Base-by-base conservation (phyloP, 2,329 filamentous ascomycete genomes). In the Rutstroemia sp. region DNA sequence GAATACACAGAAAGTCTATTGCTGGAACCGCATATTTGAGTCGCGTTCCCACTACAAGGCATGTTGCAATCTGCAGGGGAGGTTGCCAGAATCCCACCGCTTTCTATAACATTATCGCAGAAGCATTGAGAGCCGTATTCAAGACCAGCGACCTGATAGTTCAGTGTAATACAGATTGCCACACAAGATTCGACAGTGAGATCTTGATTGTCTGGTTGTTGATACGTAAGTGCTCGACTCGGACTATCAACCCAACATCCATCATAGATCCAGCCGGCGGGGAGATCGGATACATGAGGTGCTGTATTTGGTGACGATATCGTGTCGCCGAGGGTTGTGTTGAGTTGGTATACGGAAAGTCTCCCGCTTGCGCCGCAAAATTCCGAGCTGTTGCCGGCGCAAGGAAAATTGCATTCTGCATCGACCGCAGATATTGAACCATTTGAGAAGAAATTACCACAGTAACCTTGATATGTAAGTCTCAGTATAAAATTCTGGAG, bases 281-380 rank as follows among this genome's bases (percentile, higher is more conserved):
- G 64, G 5, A 65, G 57, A 36, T 53, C 56, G 8, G 58, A 38
- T 14, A 40, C 57, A 12, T 17, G 45, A 5, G 51, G 45, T 27
- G 25, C 25, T 12, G 0, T 58, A 46, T 17, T 46, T 23, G 17
- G 23, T 48, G 48, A 16, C 16, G 59, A 16, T 14, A 46, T 19
- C 9, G 39, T 48, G 8, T 36, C 39, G 12, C 55, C 45, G 7
- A 57, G 39, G 6, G 57, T 57, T 14, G 36, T 44, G n/a, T 53
- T 53, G 16, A 58, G 19, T 17, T 53, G 57, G 40, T 69, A 64
- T 10, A 63, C 48, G 14, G 63, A 64, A 25, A 70, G 53, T 17
- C 66, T 49, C 45, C 65, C 64, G 14, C 63, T 62, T 23, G 62
- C 69, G 17, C 72, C 71, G 53, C 72, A 73, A 44, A 66, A 66